Percentiles rank a stretch among this genome's conserved stretches.
Evolutionary conservation across 176 grass and related monocot species (phyloP).

Genomic region (Alopecurus myosuroides): DNA sequence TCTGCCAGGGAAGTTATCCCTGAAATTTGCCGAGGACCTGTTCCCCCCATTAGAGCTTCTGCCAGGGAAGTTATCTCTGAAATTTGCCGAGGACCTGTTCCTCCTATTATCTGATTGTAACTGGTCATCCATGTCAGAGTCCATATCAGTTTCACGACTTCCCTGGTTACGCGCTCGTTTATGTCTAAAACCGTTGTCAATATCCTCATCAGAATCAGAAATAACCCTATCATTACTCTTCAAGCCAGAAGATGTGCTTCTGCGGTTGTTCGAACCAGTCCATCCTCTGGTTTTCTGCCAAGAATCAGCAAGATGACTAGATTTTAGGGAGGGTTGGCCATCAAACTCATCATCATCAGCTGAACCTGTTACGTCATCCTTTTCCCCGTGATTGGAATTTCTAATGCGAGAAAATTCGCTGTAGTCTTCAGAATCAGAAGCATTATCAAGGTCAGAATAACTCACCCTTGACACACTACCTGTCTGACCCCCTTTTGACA

Average conservation of each 20-base stretch:
- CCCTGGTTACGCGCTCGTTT: conserved; percentile 6
- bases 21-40: conserved; percentile 14
- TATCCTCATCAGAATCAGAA: conserved; percentile 67
- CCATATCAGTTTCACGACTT: conserved; percentile 27
- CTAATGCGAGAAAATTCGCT: conserved; percentile 19
- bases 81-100: conserved; percentile 21
- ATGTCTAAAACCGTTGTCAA: conserved; percentile 27
- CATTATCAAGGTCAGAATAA: conserved; percentile 66
- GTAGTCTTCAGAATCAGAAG: conserved; percentile 62
- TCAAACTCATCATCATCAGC: conserved; percentile 50
- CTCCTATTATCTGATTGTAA: conserved; percentile 27
- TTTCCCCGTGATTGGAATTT: conserved; percentile 34
- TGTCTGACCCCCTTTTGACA: conserved; percentile 43
- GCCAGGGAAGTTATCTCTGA: not conserved
- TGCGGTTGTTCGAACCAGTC: conserved; percentile 15
- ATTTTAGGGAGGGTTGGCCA: conserved; percentile 42
- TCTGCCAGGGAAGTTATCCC: conserved; percentile 8
- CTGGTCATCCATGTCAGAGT: conserved; percentile 31
- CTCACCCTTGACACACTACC: conserved; percentile 59
- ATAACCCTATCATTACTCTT: conserved; percentile 33
- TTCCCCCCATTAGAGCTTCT: conserved; percentile 18
- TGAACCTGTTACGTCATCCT: conserved; percentile 30
- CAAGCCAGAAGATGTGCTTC: conserved; percentile 22
- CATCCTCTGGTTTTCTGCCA: conserved; percentile 30
- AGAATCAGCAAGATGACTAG: conserved; percentile 46